Percentiles rank a stretch among this genome's conserved stretches.
Conservation (phyloP, 129 eudicot species). For the Erigeron canadensis region DNA sequence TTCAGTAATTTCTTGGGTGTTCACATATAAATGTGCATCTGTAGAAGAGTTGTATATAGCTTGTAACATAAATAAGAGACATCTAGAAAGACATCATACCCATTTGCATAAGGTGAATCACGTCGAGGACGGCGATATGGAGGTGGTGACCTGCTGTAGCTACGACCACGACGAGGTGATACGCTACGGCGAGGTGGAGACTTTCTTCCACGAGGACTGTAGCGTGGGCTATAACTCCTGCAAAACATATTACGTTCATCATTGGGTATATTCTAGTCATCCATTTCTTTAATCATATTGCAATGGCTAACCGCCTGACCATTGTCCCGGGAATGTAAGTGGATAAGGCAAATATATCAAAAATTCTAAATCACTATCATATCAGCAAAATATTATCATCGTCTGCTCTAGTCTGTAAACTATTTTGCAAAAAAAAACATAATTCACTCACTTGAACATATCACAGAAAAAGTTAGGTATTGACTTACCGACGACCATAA, state of each 20-base stretch:
- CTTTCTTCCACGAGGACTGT: slow-evolving; percentile 49
- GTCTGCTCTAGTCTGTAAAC: background rate
- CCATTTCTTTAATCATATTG: background rate
- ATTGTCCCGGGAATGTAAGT: background rate
- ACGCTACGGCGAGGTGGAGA: slow-evolving; percentile 48
- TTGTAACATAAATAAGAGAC: background rate
- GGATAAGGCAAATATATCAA: background rate
- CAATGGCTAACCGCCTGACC: background rate
- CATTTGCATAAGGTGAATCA: slow-evolving; percentile 61
- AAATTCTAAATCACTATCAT: background rate
- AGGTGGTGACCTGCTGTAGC: slow-evolving; percentile 60
- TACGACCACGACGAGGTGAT: slow-evolving; percentile 60
- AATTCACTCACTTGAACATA: background rate
- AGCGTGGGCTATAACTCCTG: slow-evolving; percentile 55
- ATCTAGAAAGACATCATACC: slow-evolving; percentile 36
- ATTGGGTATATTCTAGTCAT: background rate
- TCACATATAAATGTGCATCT: background rate
- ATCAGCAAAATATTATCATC: background rate
- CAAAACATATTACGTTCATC: background rate
- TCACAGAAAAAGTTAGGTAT: background rate
- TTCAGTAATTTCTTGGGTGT: background rate
- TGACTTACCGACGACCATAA: slow-evolving; percentile 60
- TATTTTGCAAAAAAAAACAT: background rate
- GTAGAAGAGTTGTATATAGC: background rate
- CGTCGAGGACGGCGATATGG: slow-evolving; percentile 48